These are phyloP conservation scores for Colletotrichum cuscutae DNA, from an alignment of 2,329 filamentous ascomycete genomes.

Conservation along the genomic window DNA sequence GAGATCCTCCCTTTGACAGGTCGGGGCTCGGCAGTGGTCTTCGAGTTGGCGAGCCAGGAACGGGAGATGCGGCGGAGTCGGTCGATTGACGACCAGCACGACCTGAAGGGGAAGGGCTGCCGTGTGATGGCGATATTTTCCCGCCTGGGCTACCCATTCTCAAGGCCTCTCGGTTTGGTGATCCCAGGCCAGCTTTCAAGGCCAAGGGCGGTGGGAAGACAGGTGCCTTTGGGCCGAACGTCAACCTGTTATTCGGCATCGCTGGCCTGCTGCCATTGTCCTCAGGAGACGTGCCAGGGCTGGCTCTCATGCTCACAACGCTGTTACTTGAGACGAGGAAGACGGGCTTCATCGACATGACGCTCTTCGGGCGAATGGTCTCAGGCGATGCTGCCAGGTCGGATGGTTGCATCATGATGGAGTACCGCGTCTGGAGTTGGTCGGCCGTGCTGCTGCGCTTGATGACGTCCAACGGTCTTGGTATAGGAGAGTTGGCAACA, in stretches of 20 bases:
- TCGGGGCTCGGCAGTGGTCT: constrained; percentile 7
- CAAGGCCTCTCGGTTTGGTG: background rate
- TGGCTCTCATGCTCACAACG: constrained; percentile 31
- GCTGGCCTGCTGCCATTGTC: constrained; percentile 10
- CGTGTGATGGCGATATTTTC: background rate
- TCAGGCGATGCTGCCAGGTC: background rate
- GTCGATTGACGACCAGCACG: background rate
- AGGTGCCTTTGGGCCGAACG: constrained; percentile 16
- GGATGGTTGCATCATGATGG: constrained; percentile 19
- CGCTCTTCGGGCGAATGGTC: constrained; percentile 30
- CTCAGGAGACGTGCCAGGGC: constrained; percentile 31
- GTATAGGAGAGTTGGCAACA: constrained; percentile 25
- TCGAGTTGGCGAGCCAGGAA: background rate
- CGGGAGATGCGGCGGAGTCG: background rate
- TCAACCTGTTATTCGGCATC: constrained; percentile 15
- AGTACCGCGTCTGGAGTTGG: background rate
- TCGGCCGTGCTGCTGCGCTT: background rate
- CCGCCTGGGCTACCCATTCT: background rate
- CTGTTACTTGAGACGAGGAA: constrained; percentile 31
- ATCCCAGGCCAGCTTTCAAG: constrained; percentile 12
- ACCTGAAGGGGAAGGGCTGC: background rate
- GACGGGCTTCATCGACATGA: constrained; percentile 34
- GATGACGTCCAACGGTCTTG: constrained; percentile 8
- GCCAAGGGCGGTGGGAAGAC: constrained; percentile 32
- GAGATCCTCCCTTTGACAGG: constrained; percentile 10